Base-by-base conservation (phyloP, 768 basidiomycete genomes). In the Amanita molliuscula region DNA sequence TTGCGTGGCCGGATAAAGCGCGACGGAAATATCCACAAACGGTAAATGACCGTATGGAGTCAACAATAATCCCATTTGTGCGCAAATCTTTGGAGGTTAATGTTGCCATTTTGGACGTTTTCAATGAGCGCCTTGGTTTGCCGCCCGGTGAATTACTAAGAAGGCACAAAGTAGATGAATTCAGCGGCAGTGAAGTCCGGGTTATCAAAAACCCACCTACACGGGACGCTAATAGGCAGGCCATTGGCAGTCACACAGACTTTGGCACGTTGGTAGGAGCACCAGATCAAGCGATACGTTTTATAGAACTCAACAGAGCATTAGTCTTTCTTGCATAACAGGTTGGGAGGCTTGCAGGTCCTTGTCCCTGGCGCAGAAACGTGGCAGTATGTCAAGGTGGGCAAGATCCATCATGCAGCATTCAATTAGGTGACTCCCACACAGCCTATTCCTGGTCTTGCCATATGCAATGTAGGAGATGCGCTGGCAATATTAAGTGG, bases 311-410 rank as follows among this genome's bases (percentile, higher is more conserved):
- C 4, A 4, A 23, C 4, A 2, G 23, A 23, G 83, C 55, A 79
- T 78, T 51, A 81, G 77, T 79, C 81, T 0, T 78, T 85, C 66
- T 65, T 87, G 50, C 81, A 84, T 56, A n/a, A 86, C 58, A 73
- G 72, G 1, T 72, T 85, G 0, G 84, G 84, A 3, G 84, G 84
- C 0, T 65, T 87, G 3, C 84, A 86, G 53, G 82, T 86, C 0
- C 67, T 84, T 42, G 73, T 74, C 0, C 82, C 81, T 1, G 81
- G 78, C 11, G 58, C 72, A 5, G 74, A 79, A 21, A 61, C 72
- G 18, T 87, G 84, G 84, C 76, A 77, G 58, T 86, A 84, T 54
- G 68, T 86, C 56, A 77, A 75, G 72, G 82, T 82, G 52, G 64
- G 65, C 3, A n/a, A 33, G 18, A 34, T 10, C 13, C 31, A 18